These are phyloP conservation scores for Xylariaceae sp. DNA, from an alignment of 2,329 filamentous ascomycete genomes.

Conservation along the genomic window DNA sequence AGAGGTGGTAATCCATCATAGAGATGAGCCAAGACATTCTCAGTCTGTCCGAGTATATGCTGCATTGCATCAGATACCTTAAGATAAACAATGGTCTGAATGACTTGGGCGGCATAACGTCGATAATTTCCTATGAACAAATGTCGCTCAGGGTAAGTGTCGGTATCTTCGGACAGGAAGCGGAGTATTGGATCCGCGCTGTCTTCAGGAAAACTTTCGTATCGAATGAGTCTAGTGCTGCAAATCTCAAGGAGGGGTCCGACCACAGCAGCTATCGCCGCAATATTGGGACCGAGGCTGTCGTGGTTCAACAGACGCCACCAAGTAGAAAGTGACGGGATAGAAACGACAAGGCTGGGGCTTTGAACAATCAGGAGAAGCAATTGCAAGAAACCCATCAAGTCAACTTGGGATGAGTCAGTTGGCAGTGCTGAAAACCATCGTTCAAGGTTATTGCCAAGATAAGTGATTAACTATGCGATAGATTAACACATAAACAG, in stretches of 20 bases:
- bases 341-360: conserved; percentile 85
- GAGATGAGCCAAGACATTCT: conserved; percentile 66
- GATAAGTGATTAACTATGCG: conserved; percentile 69
- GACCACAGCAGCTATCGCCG: conserved; percentile 56
- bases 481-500: conserved; percentile 8
- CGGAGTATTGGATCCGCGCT: conserved; percentile 72
- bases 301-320: conserved; percentile 71
- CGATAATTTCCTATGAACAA: conserved; percentile 95
- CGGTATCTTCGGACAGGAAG: conserved; percentile 88
- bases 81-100: conserved; percentile 78
- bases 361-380: conserved; percentile 74
- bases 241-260: conserved; percentile 76
- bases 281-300: conserved; percentile 58
- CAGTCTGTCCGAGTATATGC: conserved; percentile 77
- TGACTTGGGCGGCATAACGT: conserved; percentile 79
- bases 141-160: conserved; percentile 88
- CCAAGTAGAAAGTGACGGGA: conserved; percentile 87
- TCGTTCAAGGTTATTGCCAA: conserved; percentile 78
- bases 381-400: conserved; percentile 71
- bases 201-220: conserved; percentile 79
- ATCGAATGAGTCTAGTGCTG: conserved; percentile 76
- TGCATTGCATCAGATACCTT: conserved; percentile 79
- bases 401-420: conserved; percentile 50
- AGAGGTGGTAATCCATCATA: conserved; percentile 67
- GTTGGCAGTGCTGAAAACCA: conserved; percentile 62